phyloP scores from a whole-genome alignment of 2,329 filamentous ascomycete species.

The Cordyceps sp. region DNA sequence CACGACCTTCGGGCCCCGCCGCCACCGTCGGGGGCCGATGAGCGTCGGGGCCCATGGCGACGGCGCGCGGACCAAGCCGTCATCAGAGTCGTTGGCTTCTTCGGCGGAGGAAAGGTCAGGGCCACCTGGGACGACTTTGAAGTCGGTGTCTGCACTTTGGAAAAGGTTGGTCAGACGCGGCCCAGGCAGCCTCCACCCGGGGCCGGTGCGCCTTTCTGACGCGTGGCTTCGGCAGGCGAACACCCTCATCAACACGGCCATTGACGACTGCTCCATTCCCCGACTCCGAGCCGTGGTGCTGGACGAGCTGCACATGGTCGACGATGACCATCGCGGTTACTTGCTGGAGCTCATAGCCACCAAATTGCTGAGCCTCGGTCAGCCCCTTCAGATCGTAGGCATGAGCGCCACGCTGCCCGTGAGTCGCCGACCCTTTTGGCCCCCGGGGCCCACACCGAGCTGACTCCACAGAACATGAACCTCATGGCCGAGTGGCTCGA shows the following conservation, averaged over 20 bases:
- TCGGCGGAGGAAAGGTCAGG: constrained; percentile 53
- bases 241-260: constrained; percentile 53
- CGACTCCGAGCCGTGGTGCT: constrained; percentile 51
- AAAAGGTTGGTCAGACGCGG: constrained; percentile 48
- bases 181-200: too few relatives aligned
- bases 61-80: constrained; percentile 37
- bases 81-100: constrained; percentile 55
- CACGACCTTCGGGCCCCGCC: constrained; percentile 22
- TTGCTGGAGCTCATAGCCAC: constrained; percentile 58
- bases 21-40: constrained; percentile 15
- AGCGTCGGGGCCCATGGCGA: constrained; percentile 29
- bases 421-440: constrained; percentile 9
- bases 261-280: constrained; percentile 52
- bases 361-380: constrained; percentile 52
- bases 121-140: constrained; percentile 59
- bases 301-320: constrained; percentile 71
- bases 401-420: constrained; percentile 70
- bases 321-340: constrained; percentile 61
- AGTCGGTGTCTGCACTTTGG: constrained; percentile 63
- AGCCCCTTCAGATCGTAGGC: constrained; percentile 53
- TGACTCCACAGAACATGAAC: constrained; percentile 43
- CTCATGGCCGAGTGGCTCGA: constrained; percentile 53
- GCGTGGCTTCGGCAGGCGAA: constrained; percentile 44
- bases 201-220: too few relatives aligned
- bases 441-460: background rate